Evolutionary conservation across 2,329 filamentous ascomycete genomes (phyloP).

Genomic region (Phyllosticta citribraziliensis): DNA sequence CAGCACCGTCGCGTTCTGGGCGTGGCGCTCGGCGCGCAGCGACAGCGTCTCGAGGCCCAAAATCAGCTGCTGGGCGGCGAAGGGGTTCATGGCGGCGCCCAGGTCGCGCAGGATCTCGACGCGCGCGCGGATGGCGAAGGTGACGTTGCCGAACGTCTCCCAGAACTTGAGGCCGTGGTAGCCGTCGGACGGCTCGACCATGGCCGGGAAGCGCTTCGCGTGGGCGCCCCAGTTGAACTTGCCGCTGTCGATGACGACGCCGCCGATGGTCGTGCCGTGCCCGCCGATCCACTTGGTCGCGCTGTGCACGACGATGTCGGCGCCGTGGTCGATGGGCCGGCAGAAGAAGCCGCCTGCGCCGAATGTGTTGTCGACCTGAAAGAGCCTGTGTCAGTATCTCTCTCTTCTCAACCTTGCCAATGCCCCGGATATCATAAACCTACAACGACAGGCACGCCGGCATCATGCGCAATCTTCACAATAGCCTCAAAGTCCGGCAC

Average conservation of each 20-base stretch:
- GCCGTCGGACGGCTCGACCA: constrained; percentile 77
- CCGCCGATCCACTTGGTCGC: constrained; percentile 97
- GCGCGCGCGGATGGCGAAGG: constrained; percentile 75
- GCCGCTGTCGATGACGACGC: constrained; percentile 76
- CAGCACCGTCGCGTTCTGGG: constrained; percentile 68
- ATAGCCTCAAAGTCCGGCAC: constrained; percentile 85
- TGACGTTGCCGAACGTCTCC: constrained; percentile 76
- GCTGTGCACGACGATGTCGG: constrained; percentile 88
- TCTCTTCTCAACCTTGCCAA: not conserved
- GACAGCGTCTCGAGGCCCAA: constrained; percentile 85
- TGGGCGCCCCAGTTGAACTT: constrained; percentile 92
- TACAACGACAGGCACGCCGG: constrained; percentile 48
- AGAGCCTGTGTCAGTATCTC: not conserved
- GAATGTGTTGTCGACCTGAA: constrained; percentile 83
- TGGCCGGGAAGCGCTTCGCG: constrained; percentile 78
- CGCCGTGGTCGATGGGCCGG: constrained; percentile 79
- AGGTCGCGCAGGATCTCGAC: constrained; percentile 87
- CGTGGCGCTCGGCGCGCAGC: constrained; percentile 77
- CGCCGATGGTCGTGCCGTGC: constrained; percentile 85
- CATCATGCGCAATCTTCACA: constrained; percentile 64
- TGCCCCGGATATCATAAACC: too few species aligned
- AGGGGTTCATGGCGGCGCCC: constrained; percentile 74
- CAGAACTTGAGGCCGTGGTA: constrained; percentile 93
- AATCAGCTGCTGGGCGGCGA: constrained; percentile 84
- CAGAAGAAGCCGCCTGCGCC: constrained; percentile 85